Conservation (phyloP, 345 rosid species). For the Corymbia maculata region DNA sequence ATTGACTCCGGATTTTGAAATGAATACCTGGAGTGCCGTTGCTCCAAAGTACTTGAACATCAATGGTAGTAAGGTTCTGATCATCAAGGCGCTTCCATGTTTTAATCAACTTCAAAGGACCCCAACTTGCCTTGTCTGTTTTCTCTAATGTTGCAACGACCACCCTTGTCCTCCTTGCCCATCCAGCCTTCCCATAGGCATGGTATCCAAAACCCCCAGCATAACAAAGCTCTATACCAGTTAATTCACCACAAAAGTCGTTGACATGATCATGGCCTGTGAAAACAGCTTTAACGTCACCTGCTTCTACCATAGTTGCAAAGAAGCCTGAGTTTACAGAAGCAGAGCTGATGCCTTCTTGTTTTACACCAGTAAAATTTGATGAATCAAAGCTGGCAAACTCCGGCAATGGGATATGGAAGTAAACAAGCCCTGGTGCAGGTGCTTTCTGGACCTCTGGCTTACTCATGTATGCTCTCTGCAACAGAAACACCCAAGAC, state of each 20-base stretch:
- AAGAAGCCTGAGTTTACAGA: constrained; percentile 83
- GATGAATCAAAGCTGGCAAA: constrained; percentile 39
- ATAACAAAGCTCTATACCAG: constrained; percentile 72
- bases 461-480: constrained; percentile 51
- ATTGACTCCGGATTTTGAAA: not conserved
- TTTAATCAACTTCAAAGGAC: constrained; percentile 55
- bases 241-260: constrained; percentile 65
- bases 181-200: constrained; percentile 89
- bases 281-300: constrained; percentile 85
- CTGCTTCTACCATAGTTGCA: constrained; percentile 60
- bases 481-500: not conserved
- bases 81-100: constrained; percentile 96
- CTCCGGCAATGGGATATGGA: constrained; percentile 93
- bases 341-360: constrained; percentile 59
- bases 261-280: constrained; percentile 84
- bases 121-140: constrained; percentile 54
- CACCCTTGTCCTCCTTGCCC: constrained; percentile 76
- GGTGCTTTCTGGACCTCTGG: constrained; percentile 48
- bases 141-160: constrained; percentile 63
- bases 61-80: constrained; percentile 40
- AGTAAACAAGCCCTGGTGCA: constrained; percentile 78
- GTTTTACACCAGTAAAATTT: constrained; percentile 56
- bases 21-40: constrained; percentile 34
- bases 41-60: constrained; percentile 71
- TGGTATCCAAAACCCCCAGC: constrained; percentile 95